Evolutionary conservation across 2,329 filamentous ascomycete genomes (phyloP).

Genomic region (Elsinoe necatrix): DNA sequence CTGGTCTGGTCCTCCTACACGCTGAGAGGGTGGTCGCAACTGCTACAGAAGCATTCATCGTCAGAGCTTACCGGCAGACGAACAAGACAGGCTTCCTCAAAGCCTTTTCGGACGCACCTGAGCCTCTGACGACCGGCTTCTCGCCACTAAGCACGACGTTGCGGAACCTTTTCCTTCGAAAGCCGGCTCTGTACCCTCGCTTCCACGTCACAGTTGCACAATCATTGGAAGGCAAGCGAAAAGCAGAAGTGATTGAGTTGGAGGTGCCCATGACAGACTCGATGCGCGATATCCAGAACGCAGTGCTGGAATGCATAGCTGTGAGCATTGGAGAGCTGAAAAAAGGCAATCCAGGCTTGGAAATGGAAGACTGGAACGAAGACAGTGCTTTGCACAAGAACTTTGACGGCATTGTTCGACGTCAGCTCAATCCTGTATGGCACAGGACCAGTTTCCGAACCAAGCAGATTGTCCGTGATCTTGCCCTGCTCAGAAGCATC

Average conservation of each 20-base stretch:
- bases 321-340: conserved; percentile 89
- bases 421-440: conserved; percentile 94
- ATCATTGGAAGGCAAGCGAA: conserved; percentile 81
- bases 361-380: conserved; percentile 95
- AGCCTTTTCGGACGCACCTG: conserved; percentile 88
- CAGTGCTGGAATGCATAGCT: conserved; percentile 92
- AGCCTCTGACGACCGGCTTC: conserved; percentile 83
- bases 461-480: conserved; percentile 83
- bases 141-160: conserved; percentile 82
- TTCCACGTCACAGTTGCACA: conserved; percentile 88
- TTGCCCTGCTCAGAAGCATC: conserved; percentile 74
- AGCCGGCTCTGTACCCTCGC: conserved; percentile 81
- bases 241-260: conserved; percentile 93
- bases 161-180: conserved; percentile 82
- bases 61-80: conserved; percentile 86
- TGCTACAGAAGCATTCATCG: conserved; percentile 86
- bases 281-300: conserved; percentile 90
- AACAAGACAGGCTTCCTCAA: conserved; percentile 93
- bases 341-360: conserved; percentile 78
- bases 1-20: conserved; percentile 78
- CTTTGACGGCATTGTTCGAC: conserved; percentile 79
- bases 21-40: conserved; percentile 80
- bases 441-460: conserved; percentile 93
- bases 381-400: conserved; percentile 88
- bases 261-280: conserved; percentile 92